These are phyloP conservation scores for Schwanniomyces etchellsii DNA, from an alignment of 1,139 yeast species.

Conservation along the genomic window DNA sequence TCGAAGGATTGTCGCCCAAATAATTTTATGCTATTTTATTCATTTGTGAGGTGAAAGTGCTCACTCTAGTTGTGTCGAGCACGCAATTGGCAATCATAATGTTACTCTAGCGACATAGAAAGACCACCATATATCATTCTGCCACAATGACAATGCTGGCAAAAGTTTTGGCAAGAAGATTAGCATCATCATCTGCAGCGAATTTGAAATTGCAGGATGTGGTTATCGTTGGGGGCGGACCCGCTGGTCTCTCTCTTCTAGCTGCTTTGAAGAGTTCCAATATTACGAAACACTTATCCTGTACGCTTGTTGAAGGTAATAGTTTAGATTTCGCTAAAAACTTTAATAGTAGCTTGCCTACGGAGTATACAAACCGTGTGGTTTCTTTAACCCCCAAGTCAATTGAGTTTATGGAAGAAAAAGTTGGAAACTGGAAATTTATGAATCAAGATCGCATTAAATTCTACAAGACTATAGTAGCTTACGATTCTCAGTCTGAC, in stretches of 20 bases:
- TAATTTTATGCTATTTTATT: too few relatives aligned
- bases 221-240: slow-evolving; percentile 94
- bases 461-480: slow-evolving; percentile 74
- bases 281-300: slow-evolving; percentile 50
- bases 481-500: slow-evolving; percentile 75
- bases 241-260: slow-evolving; percentile 88
- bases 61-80: too few relatives aligned
- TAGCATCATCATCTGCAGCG: slow-evolving; percentile 5
- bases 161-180: slow-evolving; percentile 4
- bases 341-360: slow-evolving; percentile 53
- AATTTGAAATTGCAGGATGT: slow-evolving; percentile 50
- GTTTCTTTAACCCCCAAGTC: slow-evolving; percentile 83
- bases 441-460: slow-evolving; percentile 67
- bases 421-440: slow-evolving; percentile 73
- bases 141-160: too few relatives aligned
- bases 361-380: slow-evolving; percentile 67
- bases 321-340: slow-evolving; percentile 48
- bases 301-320: slow-evolving; percentile 72
- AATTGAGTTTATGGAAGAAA: slow-evolving; percentile 52
- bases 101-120: too few relatives aligned
- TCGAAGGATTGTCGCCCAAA: too few relatives aligned
- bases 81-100: too few relatives aligned
- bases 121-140: too few relatives aligned
- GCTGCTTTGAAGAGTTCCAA: slow-evolving; percentile 71
- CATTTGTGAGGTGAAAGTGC: too few relatives aligned